Percentiles rank a stretch among this genome's conserved stretches.
Evolutionary conservation across 2,329 filamentous ascomycete genomes (phyloP).

Genomic region (Colletotrichum australisinense): DNA sequence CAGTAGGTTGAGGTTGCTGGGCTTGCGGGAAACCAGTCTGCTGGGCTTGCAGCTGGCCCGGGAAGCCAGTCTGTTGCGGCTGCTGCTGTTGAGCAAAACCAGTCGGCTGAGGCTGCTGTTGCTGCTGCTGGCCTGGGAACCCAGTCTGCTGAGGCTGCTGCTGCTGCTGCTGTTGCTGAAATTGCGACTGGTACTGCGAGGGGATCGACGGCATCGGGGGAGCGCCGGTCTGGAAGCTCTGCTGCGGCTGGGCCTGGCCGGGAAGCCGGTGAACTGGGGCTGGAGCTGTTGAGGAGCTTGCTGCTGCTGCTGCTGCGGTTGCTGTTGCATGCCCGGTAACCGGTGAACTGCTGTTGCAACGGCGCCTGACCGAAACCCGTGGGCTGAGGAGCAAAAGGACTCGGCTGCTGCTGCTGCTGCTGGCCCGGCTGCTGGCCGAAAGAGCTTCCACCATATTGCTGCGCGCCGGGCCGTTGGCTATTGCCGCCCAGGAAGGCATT

Average conservation of each 20-base stretch:
- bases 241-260: constrained; percentile 61
- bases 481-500: constrained; percentile 88
- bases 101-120: constrained; percentile 54
- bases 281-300: constrained; percentile 68
- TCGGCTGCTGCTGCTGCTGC: constrained; percentile 60
- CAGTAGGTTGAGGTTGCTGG: constrained; percentile 53
- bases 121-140: constrained; percentile 55
- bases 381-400: constrained; percentile 68
- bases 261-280: constrained; percentile 58
- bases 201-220: constrained; percentile 71
- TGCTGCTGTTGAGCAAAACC: constrained; percentile 55
- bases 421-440: constrained; percentile 59
- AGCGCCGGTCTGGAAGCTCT: constrained; percentile 69
- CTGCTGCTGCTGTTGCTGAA: constrained; percentile 53
- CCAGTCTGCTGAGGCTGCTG: constrained; percentile 58
- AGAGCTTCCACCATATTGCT: constrained; percentile 64
- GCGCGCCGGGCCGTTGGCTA: constrained; percentile 77
- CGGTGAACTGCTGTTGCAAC: constrained; percentile 69
- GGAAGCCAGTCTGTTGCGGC: constrained; percentile 55
- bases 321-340: constrained; percentile 67
- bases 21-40: constrained; percentile 58
- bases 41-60: constrained; percentile 54
- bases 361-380: constrained; percentile 69
- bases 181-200: constrained; percentile 70
- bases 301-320: constrained; percentile 72